Conservation (phyloP, 768 basidiomycete genomes). For the Crucibulum laeve region DNA sequence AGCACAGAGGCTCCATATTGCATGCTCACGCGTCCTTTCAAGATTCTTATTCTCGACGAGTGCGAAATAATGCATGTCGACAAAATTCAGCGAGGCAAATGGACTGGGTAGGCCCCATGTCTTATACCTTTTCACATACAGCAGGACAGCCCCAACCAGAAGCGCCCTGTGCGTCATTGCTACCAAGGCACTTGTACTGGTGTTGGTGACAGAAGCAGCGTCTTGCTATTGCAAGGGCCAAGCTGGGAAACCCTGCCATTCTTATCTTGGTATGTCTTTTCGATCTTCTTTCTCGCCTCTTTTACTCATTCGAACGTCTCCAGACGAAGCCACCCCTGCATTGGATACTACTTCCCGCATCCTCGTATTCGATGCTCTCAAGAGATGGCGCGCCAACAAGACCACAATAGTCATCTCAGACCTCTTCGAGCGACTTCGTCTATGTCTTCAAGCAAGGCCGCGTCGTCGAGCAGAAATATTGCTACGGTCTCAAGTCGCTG, state of each 20-base stretch:
- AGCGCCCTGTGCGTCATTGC: no score
- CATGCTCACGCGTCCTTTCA: conserved; percentile 69
- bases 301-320: conserved; percentile 24
- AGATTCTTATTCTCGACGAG: conserved; percentile 85
- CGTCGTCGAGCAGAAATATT: conserved; percentile 86
- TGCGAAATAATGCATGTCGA: no score
- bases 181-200: no score
- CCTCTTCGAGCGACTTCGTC: conserved; percentile 74
- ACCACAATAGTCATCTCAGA: conserved; percentile 94
- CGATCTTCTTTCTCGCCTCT: conserved; percentile 11
- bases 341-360: conserved; percentile 85
- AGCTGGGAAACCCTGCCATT: conserved; percentile 80
- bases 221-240: conserved; percentile 83
- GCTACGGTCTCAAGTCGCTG: conserved; percentile 62
- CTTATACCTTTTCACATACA: no score
- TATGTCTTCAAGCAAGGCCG: conserved; percentile 83
- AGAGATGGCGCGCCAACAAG: conserved; percentile 65
- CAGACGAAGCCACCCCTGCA: conserved; percentile 80
- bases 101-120: no score
- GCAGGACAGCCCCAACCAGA: no score
- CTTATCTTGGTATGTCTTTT: conserved; percentile 77
- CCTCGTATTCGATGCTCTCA: conserved; percentile 73
- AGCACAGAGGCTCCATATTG: conserved; percentile 89
- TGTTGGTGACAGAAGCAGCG: conserved; percentile 88
- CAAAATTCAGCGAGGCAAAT: no score